Evolutionary conservation across 345 rosid genomes (phyloP).

Genomic region (Mercurialis annua): DNA sequence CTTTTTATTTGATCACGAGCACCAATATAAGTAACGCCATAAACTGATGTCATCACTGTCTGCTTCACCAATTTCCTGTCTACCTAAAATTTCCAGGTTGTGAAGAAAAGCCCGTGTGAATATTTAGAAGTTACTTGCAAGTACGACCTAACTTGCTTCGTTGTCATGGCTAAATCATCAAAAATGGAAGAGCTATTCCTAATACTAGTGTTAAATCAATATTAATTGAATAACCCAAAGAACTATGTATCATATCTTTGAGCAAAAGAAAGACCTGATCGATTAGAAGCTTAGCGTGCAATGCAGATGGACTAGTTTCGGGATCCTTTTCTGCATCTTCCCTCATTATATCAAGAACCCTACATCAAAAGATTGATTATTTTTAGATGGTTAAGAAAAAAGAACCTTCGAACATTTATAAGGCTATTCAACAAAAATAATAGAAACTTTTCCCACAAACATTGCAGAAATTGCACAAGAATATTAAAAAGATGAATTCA

Average conservation of each 20-base stretch:
- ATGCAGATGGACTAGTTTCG: constrained; percentile 48
- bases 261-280: constrained; percentile 56
- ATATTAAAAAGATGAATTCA: background rate
- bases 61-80: constrained; percentile 96
- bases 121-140: background rate
- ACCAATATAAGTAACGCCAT: constrained; percentile 93
- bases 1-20: constrained; percentile 95
- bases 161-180: background rate
- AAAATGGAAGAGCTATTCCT: background rate
- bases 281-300: constrained; percentile 60
- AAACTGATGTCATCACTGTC: constrained; percentile 99
- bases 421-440: background rate
- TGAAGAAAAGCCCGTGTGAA: constrained; percentile 17
- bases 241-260: background rate
- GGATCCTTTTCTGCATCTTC: constrained; percentile 73
- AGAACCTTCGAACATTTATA: background rate
- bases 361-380: constrained; percentile 28
- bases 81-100: constrained; percentile 52
- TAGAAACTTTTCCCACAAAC: constrained; percentile 4
- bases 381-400: constrained; percentile 8
- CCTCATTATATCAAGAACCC: constrained; percentile 82
- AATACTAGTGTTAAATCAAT: constrained; percentile 10
- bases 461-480: background rate
- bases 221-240: background rate
- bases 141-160: background rate